Conservation (phyloP, 345 rosid genomes). For the Boechera retrofracta region DNA sequence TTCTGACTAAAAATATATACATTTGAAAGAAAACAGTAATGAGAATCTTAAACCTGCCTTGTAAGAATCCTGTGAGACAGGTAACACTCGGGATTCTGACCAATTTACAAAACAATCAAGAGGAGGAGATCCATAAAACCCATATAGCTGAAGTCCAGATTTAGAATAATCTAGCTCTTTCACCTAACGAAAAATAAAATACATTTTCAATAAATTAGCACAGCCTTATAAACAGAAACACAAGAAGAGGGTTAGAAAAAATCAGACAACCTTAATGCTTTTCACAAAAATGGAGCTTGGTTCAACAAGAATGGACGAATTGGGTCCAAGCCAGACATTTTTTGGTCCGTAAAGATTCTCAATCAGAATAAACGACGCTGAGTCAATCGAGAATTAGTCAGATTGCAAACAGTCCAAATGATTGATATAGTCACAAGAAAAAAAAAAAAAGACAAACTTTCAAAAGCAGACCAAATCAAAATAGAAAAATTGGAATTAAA, state of each 20-base stretch:
- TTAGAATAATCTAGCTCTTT: slow-evolving; percentile 52
- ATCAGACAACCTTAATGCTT: slow-evolving; percentile 59
- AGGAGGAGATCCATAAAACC: slow-evolving; percentile 61
- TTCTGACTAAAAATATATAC: neutral
- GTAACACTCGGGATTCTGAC: slow-evolving; percentile 48
- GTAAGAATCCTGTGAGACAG: slow-evolving; percentile 57
- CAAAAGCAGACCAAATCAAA: slow-evolving; percentile 3
- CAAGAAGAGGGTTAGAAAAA: neutral
- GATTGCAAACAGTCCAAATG: neutral
- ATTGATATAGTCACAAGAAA: neutral
- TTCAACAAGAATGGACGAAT: slow-evolving; percentile 61
- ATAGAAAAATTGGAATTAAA: neutral
- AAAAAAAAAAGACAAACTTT: neutral
- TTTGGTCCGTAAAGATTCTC: slow-evolving; percentile 60
- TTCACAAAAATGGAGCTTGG: slow-evolving; percentile 74
- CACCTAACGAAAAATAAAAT: slow-evolving; percentile 52
- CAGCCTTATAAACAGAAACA: neutral
- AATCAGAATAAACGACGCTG: slow-evolving; percentile 65
- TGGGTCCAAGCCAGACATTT: slow-evolving; percentile 61
- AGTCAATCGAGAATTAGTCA: slow-evolving; percentile 18
- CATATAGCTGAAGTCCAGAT: slow-evolving; percentile 60
- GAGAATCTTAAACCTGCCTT: slow-evolving; percentile 55
- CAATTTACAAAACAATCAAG: slow-evolving; percentile 62
- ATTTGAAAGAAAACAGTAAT: neutral
- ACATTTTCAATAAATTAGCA: slow-evolving; percentile 6